Conservation (phyloP, 805 yeast genomes). For the Kodamaea jinghongensis region DNA sequence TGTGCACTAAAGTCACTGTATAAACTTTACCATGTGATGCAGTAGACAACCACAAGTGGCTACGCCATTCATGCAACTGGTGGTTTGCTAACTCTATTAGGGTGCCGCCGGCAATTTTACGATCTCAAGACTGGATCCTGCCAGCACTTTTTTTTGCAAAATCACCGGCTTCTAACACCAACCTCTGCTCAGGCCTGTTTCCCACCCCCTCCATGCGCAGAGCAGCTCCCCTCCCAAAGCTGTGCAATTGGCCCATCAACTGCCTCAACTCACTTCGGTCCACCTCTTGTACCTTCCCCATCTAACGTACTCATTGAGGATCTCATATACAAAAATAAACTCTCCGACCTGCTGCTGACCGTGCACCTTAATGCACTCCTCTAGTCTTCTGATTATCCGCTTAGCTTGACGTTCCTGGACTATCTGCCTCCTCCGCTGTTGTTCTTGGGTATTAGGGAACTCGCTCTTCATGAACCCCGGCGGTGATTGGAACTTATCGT, state of each 20-base stretch:
- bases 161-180: too few relatives aligned
- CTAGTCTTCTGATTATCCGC: slow-evolving; percentile 27
- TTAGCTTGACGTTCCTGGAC: slow-evolving; percentile 22
- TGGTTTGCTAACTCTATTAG: too few relatives aligned
- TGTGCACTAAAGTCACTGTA: too few relatives aligned
- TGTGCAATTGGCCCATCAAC: not conserved
- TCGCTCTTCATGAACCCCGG: slow-evolving; percentile 41
- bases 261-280: not conserved
- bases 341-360: slow-evolving; percentile 24
- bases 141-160: not conserved
- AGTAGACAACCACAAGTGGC: too few relatives aligned
- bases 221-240: slow-evolving; percentile 1
- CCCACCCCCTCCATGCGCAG: too few relatives aligned
- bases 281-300: slow-evolving; percentile 6
- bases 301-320: slow-evolving; percentile 28
- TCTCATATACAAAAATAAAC: slow-evolving; percentile 30
- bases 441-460: slow-evolving; percentile 36
- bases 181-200: too few relatives aligned
- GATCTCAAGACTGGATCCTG: too few relatives aligned
- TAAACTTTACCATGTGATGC: too few relatives aligned
- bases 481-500: slow-evolving; percentile 38
- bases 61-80: too few relatives aligned
- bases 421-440: slow-evolving; percentile 17
- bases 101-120: too few relatives aligned
- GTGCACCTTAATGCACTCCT: slow-evolving; percentile 21